Conservation (phyloP, 73 alveolate genomes). For the Symbiodinium pilosum region DNA sequence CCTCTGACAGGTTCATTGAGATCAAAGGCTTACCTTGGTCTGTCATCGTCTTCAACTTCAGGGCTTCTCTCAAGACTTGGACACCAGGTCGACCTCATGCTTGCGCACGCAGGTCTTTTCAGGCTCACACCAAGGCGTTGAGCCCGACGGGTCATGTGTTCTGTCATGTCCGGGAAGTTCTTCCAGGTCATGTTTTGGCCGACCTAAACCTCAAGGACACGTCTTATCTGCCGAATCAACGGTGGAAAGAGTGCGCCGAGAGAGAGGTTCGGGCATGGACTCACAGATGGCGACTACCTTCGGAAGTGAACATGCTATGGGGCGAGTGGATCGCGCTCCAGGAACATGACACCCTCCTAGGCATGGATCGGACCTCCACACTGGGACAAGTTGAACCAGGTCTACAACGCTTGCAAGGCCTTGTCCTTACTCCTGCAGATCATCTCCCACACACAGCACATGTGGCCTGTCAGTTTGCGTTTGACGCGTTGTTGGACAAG, state of each 20-base stretch:
- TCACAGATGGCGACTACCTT: background rate
- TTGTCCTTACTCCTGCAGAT: background rate
- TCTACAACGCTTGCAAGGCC: background rate
- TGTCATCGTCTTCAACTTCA: background rate
- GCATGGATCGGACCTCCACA: background rate
- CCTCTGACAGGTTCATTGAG: background rate
- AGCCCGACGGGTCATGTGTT: background rate
- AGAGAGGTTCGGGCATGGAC: background rate
- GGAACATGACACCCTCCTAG: background rate
- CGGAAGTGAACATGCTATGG: too few relatives aligned
- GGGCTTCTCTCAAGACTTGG: background rate
- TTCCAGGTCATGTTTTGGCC: background rate
- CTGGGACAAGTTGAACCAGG: background rate
- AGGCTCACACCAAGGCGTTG: too few relatives aligned
- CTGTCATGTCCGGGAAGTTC: background rate
- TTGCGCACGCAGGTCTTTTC: background rate
- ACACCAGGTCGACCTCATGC: background rate
- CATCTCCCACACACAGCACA: background rate
- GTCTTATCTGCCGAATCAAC: background rate
- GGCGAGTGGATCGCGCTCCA: background rate
- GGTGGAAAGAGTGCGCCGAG: background rate
- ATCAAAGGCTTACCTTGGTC: background rate
- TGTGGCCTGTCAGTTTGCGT: background rate
- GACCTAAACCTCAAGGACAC: background rate
- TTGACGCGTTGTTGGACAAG: background rate